A percentile compares a stretch with the other conserved stretches of the same genome.
Evolutionary conservation across 768 basidiomycete species (phyloP).

Genomic region (Hirschioporus abietinus): DNA sequence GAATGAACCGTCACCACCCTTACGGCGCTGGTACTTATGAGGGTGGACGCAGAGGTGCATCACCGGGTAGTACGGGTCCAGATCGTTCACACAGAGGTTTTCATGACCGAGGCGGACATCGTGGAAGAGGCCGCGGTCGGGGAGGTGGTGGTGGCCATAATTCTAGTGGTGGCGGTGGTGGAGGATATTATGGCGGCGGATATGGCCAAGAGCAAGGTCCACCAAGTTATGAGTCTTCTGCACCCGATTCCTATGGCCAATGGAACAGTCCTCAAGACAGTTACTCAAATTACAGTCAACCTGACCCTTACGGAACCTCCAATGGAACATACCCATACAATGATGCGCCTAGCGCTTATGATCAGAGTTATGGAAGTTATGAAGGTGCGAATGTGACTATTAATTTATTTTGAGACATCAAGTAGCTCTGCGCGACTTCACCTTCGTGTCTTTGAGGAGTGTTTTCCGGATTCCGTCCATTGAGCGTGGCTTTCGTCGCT

Average conservation of each 20-base stretch:
- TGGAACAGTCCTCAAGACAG: constrained; percentile 38
- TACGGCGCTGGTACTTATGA: constrained; percentile 65
- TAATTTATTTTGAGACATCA: constrained; percentile 1
- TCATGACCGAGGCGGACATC: constrained; percentile 52
- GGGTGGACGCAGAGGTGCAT: constrained; percentile 55
- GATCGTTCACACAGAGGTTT: constrained; percentile 62
- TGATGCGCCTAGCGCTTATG: constrained; percentile 38
- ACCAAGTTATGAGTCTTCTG: constrained; percentile 8
- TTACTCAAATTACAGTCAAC: constrained; percentile 64
- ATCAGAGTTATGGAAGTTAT: constrained; percentile 59
- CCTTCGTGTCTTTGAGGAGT: not conserved
- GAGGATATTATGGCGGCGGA: constrained; percentile 31
- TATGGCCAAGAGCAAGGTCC: constrained; percentile 16
- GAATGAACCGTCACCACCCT: constrained; percentile 89
- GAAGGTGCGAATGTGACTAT: constrained; percentile 74
- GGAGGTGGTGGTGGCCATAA: constrained; percentile 38
- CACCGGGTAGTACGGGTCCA: constrained; percentile 61
- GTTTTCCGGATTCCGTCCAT: not conserved
- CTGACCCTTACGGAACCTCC: constrained; percentile 43
- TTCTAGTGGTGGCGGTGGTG: constrained; percentile 34
- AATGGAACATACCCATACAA: constrained; percentile 45
- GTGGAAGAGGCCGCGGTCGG: constrained; percentile 48
- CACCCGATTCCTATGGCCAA: constrained; percentile 9
- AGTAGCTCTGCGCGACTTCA: not conserved
- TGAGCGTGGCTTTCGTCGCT: not conserved